Percentiles rank a stretch among this genome's conserved stretches.
Evolutionary conservation across 192 early-diverging fungal species (phyloP).

Genomic region (Umbelopsis sp.): DNA sequence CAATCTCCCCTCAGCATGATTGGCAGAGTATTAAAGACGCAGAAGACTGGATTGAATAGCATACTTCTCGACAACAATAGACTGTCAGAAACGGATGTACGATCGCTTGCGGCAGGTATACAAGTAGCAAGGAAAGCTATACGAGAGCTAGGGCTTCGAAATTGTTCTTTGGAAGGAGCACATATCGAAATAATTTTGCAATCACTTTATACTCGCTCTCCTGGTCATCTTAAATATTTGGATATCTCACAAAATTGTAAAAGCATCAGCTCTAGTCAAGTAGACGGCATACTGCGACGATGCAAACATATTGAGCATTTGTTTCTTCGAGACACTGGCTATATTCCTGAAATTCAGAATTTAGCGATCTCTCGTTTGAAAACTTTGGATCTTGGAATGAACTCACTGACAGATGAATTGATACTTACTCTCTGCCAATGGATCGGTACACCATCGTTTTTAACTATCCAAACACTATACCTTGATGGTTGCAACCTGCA

Average conservation of each 20-base stretch:
- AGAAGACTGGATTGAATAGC: slow-evolving; percentile 19
- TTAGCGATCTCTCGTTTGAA: slow-evolving; percentile 16
- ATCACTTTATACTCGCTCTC: slow-evolving; percentile 13
- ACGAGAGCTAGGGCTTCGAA: slow-evolving; percentile 11
- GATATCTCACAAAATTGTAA: slow-evolving; percentile 17
- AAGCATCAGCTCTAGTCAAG: background rate
- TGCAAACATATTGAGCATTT: slow-evolving; percentile 17
- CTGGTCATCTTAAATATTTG: slow-evolving; percentile 21
- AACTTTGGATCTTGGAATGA: slow-evolving; percentile 29
- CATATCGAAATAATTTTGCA: slow-evolving; percentile 16
- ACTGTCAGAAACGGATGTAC: slow-evolving; percentile 23
- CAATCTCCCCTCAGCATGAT: slow-evolving; percentile 16
- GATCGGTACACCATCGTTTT: slow-evolving; percentile 32
- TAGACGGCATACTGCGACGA: slow-evolving; percentile 19
- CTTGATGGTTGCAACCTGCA: slow-evolving; percentile 47
- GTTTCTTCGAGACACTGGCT: slow-evolving; percentile 17
- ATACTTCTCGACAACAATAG: slow-evolving; percentile 23
- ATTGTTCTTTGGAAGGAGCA: background rate
- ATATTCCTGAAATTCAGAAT: background rate
- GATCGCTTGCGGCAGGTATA: slow-evolving; percentile 24
- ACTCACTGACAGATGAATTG: slow-evolving; percentile 6
- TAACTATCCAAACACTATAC: slow-evolving; percentile 27
- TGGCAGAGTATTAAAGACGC: slow-evolving; percentile 15
- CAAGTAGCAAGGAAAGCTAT: slow-evolving; percentile 2
- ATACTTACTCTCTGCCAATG: slow-evolving; percentile 28